Percentiles rank a stretch among this genome's conserved stretches.
phyloP scores from a whole-genome alignment of 192 early-diverging fungal species.

The Dissophora ornata region DNA sequence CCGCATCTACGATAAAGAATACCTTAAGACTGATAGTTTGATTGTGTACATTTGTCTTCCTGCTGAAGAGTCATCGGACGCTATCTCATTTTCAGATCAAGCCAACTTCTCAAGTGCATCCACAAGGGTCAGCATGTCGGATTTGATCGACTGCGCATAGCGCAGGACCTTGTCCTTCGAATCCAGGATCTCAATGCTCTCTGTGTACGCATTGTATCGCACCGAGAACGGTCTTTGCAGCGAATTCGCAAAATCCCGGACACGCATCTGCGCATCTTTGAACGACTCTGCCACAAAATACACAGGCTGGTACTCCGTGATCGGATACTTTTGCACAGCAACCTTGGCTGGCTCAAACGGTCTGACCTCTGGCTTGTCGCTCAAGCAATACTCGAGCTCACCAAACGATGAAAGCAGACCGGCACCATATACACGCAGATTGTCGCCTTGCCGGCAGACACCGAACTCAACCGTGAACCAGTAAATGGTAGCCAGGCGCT shows the following conservation, averaged over 20 bases:
- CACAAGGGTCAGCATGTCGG: slow-evolving; percentile 79
- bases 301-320: slow-evolving; percentile 93
- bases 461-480: slow-evolving; percentile 98
- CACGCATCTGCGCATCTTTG: slow-evolving; percentile 89
- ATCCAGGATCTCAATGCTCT: slow-evolving; percentile 92
- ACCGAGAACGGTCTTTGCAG: slow-evolving; percentile 88
- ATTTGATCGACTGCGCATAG: slow-evolving; percentile 79
- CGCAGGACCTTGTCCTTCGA: slow-evolving; percentile 82
- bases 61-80: not conserved
- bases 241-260: slow-evolving; percentile 82
- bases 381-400: slow-evolving; percentile 90
- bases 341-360: slow-evolving; percentile 87
- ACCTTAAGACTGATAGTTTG: too few species aligned
- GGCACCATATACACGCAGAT: slow-evolving; percentile 87
- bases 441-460: slow-evolving; percentile 77
- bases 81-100: not conserved
- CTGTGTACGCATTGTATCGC: slow-evolving; percentile 92
- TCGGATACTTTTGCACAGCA: slow-evolving; percentile 79
- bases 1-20: too few species aligned
- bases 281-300: slow-evolving; percentile 97
- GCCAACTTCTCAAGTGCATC: slow-evolving; percentile 71
- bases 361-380: slow-evolving; percentile 79
- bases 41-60: not conserved
- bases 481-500: slow-evolving; percentile 88
- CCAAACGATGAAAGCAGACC: slow-evolving; percentile 94